Evolutionary conservation across 495 filamentous ascomycete genomes (phyloP).

Genomic region (Talaromyces nanjingensis): DNA sequence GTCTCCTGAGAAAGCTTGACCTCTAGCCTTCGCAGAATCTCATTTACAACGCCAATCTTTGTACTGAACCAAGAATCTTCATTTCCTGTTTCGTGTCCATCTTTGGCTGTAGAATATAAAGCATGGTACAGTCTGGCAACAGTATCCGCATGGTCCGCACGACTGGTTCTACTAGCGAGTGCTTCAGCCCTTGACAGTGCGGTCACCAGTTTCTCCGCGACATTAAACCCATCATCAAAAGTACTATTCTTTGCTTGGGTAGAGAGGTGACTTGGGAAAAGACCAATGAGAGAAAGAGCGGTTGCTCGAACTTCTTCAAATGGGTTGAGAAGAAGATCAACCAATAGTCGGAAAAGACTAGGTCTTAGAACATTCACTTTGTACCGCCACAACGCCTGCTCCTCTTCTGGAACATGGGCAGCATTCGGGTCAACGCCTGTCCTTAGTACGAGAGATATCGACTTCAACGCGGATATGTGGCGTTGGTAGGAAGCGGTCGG

Average conservation of each 20-base stretch:
- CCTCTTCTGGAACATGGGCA: constrained; percentile 9
- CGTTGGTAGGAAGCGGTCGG: constrained; percentile 79
- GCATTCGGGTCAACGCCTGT: constrained; percentile 40
- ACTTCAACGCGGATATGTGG: constrained; percentile 71
- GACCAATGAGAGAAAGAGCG: constrained; percentile 53
- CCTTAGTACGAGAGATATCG: constrained; percentile 52
- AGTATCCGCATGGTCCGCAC: constrained; percentile 83
- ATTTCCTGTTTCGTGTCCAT: constrained; percentile 5
- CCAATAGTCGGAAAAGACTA: constrained; percentile 42
- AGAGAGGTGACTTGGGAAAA: constrained; percentile 28
- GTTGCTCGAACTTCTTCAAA: constrained; percentile 83
- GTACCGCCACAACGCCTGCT: constrained; percentile 40
- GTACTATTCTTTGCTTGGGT: constrained; percentile 8
- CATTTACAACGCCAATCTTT: constrained; percentile 36
- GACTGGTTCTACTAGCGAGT: constrained; percentile 61
- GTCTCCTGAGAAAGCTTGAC: constrained; percentile 48
- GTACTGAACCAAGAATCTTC: constrained; percentile 28
- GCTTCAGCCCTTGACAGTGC: constrained; percentile 31
- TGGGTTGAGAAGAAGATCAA: constrained; percentile 77
- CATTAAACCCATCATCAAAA: neutral
- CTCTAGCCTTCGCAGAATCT: constrained; percentile 45
- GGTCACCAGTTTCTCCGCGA: constrained; percentile 18
- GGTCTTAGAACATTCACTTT: constrained; percentile 50
- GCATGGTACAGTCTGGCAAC: constrained; percentile 56
- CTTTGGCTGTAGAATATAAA: constrained; percentile 38